Conservation (phyloP, 768 basidiomycete species). For the Lepiota venenata region DNA sequence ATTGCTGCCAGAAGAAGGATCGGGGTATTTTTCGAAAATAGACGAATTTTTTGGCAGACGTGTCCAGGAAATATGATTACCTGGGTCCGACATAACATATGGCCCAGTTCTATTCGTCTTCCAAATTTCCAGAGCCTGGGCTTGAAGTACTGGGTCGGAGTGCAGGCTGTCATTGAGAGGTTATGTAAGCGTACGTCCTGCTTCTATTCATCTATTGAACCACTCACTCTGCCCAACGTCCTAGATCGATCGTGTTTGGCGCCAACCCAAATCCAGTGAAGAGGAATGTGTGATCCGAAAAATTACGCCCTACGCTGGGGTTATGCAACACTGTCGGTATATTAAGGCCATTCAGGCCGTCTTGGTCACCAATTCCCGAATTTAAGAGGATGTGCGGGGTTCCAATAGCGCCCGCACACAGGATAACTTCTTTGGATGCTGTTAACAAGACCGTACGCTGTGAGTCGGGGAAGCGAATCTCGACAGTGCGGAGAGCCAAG, state of each 20-base stretch:
- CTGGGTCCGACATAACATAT: not conserved
- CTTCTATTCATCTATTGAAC: no score
- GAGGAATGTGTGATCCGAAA: conserved; percentile 57
- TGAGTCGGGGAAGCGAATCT: not conserved
- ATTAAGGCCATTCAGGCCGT: conserved; percentile 1
- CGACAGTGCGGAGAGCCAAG: conserved; percentile 7
- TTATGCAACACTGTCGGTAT: conserved; percentile 39
- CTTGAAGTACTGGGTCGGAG: not conserved
- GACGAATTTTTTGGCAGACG: conserved; percentile 1
- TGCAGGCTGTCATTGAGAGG: no score
- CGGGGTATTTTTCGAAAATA: not conserved
- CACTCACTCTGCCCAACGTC: no score
- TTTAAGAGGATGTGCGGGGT: conserved; percentile 14
- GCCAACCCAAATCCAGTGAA: not conserved
- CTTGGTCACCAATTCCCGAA: conserved; percentile 13
- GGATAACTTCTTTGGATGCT: conserved; percentile 13
- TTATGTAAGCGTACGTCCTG: no score
- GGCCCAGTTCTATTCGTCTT: conserved; percentile 13
- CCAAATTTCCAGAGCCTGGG: conserved; percentile 12
- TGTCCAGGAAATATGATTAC: conserved; percentile 8
- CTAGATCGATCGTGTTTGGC: conserved; percentile 5
- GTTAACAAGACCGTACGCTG: conserved; percentile 1
- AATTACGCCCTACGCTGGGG: conserved; percentile 73
- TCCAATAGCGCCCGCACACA: conserved; percentile 12
- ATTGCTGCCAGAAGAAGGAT: conserved; percentile 13